Evolutionary conservation across 768 basidiomycete species (phyloP).

Genomic region (Sporobolomyces pararoseus): DNA sequence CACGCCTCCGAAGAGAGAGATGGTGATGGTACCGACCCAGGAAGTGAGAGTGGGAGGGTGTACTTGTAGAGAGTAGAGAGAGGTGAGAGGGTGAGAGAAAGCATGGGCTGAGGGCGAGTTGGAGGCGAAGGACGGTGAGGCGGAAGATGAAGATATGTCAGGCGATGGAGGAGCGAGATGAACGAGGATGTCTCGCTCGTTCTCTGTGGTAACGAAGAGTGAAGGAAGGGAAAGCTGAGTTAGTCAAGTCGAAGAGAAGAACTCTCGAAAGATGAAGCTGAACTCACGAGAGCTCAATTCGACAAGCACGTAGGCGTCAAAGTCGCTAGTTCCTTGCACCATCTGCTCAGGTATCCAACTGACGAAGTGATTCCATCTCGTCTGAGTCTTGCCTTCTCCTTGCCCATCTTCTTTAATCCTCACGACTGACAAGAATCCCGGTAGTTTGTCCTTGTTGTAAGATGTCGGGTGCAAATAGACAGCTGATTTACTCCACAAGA

Average conservation of each 20-base stretch:
- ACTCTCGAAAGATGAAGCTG: constrained; percentile 32
- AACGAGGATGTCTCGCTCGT: constrained; percentile 37
- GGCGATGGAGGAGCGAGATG: constrained; percentile 39
- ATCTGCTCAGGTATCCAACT: constrained; percentile 91
- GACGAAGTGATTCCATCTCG: constrained; percentile 59
- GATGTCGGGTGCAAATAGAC: constrained; percentile 94
- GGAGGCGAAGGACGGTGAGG: neutral
- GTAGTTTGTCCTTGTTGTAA: constrained; percentile 85
- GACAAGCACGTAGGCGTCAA: constrained; percentile 82
- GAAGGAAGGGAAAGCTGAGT: neutral
- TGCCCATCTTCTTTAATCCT: constrained; percentile 64
- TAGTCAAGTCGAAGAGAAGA: neutral
- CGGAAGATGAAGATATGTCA: constrained; percentile 34
- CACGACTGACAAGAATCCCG: constrained; percentile 87
- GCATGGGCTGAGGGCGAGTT: constrained; percentile 32
- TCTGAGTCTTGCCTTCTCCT: constrained; percentile 53
- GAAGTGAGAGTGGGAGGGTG: constrained; percentile 46
- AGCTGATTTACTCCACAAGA: constrained; percentile 63
- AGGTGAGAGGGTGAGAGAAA: constrained; percentile 44
- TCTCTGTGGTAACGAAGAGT: constrained; percentile 22
- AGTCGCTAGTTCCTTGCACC: constrained; percentile 58
- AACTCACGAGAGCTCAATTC: constrained; percentile 56
- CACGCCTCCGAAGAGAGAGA: constrained; percentile 64
- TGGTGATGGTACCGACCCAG: constrained; percentile 76
- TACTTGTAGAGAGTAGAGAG: constrained; percentile 45